Percentiles rank a stretch among this genome's conserved stretches.
Conservation (phyloP, 78 protist species). For the slime mould (Dictyostelium discoideum) region DNA sequence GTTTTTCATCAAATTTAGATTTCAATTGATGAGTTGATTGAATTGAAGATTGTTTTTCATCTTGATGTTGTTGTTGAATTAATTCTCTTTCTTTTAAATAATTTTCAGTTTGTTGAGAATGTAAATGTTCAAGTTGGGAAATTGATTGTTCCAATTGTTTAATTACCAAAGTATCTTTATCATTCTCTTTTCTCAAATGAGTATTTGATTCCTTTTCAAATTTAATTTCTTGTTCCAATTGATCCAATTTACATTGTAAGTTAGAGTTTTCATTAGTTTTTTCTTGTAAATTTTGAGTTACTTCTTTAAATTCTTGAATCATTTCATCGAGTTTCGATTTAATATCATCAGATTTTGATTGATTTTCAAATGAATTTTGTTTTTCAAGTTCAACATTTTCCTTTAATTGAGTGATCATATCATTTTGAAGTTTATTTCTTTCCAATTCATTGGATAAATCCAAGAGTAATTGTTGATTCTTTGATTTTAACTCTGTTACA, state of each 20-base stretch:
- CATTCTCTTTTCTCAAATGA: not conserved
- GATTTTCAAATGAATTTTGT: not conserved
- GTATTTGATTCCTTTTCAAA: slow-evolving; percentile 12
- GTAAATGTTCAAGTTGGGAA: not conserved
- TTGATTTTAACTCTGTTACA: not conserved
- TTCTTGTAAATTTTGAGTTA: not conserved
- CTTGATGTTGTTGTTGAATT: not conserved
- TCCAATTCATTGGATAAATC: not conserved
- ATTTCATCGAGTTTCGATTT: not conserved
- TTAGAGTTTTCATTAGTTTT: not conserved
- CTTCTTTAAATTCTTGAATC: not conserved
- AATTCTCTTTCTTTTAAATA: not conserved
- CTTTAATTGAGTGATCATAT: not conserved
- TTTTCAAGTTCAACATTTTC: not conserved
- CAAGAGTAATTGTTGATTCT: not conserved
- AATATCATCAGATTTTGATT: not conserved
- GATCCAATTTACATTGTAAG: not conserved
- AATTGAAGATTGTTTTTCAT: not conserved
- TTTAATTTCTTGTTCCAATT: not conserved
- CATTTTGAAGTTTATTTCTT: not conserved
- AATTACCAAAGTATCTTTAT: not conserved
- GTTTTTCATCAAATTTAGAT: not conserved
- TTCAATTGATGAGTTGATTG: not conserved
- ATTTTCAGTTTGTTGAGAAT: not conserved
- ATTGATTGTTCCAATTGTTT: not conserved